Base-by-base conservation (phyloP, 345 rosid genomes). In the Nasturtium officinale region DNA sequence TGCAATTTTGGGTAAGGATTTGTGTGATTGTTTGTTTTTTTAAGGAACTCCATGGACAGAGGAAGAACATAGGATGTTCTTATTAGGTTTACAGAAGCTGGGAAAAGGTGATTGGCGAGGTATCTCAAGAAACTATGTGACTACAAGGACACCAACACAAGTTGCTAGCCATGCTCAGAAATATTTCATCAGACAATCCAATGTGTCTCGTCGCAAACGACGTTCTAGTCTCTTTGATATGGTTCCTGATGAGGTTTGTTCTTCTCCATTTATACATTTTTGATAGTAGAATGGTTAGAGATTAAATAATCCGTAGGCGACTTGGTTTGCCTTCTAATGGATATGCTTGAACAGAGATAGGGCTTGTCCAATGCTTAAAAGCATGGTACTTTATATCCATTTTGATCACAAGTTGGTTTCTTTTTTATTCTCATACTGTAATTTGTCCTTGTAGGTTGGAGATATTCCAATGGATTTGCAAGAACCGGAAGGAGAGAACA, bases 51-150 rank as follows among this genome's bases (percentile, higher is more conserved):
- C 99, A 3, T 96, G 99, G 99, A 96, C 99, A 2, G 99, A 90
- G 80, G 98, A 96, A 38, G 99, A 96, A 67, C 99, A 96, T 73
- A 91, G 97, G 72, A 82, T 92, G 88, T 96, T 96, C 74, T 83
- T 96, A 73, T 76, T 96, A 67, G 98, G 99, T 62, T 82, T 96
- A 45, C 96, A 90, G 71, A 96, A 89, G 87, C 84, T 96, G 3
- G 98, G 99, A 8, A 96, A 96, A 87, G 99, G 99, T 48, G 99
- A 96, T 77, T 96, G 99, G 99, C 84, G 99, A 76, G 99, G 99
- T 51, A 96, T 96, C 81, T 90, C 99, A 0, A 85, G 96, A 35
- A 96, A 85, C 67, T 96, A 76, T 80, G 99, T 96, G 69, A 80
- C 87, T 18, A 82, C 96, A 7, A 84, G 98, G 84, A 89, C 99